Conservation (phyloP, 108 stramenopile species). For the Chaetoceros tenuissimus region DNA sequence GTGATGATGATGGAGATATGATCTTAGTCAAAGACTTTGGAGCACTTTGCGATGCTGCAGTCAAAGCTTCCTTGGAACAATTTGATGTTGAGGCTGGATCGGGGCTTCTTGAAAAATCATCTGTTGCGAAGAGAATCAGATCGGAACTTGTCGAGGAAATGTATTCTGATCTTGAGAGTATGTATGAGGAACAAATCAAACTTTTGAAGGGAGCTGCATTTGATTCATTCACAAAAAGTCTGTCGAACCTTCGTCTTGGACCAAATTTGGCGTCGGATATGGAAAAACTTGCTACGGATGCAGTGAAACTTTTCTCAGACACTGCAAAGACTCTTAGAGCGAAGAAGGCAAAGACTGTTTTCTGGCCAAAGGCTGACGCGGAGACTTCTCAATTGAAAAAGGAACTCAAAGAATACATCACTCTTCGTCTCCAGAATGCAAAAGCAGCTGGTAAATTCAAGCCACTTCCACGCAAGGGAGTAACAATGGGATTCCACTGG, state of each 20-base stretch:
- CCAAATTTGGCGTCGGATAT: slow-evolving; percentile 65
- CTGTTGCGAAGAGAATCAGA: slow-evolving; percentile 49
- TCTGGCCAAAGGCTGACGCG: slow-evolving; percentile 33
- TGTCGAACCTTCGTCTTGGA: slow-evolving; percentile 60
- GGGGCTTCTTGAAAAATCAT: slow-evolving; percentile 9
- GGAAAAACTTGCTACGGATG: slow-evolving; percentile 38
- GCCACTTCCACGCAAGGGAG: slow-evolving; percentile 78
- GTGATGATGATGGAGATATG: slow-evolving; percentile 19
- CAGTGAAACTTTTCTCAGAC: slow-evolving; percentile 41
- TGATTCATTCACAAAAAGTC: slow-evolving; percentile 44
- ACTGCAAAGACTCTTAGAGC: slow-evolving; percentile 39
- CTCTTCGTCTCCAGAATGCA: slow-evolving; percentile 61
- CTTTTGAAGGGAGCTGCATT: slow-evolving; percentile 44
- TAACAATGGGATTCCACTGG: slow-evolving; percentile 88
- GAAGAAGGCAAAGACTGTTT: slow-evolving; percentile 4
- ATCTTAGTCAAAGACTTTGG: slow-evolving; percentile 65
- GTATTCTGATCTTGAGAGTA: slow-evolving; percentile 41
- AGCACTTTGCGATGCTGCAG: slow-evolving; percentile 55
- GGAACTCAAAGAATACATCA: slow-evolving; percentile 45
- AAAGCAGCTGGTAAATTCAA: slow-evolving; percentile 67
- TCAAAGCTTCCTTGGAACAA: slow-evolving; percentile 40
- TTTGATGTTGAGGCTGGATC: slow-evolving; percentile 27
- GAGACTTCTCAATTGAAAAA: slow-evolving; percentile 22
- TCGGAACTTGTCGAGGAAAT: slow-evolving; percentile 41
- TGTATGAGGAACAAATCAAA: slow-evolving; percentile 53